phyloP scores from a whole-genome alignment of 2,329 filamentous ascomycete species.

The Cladosporium austrohemisphaericum region DNA sequence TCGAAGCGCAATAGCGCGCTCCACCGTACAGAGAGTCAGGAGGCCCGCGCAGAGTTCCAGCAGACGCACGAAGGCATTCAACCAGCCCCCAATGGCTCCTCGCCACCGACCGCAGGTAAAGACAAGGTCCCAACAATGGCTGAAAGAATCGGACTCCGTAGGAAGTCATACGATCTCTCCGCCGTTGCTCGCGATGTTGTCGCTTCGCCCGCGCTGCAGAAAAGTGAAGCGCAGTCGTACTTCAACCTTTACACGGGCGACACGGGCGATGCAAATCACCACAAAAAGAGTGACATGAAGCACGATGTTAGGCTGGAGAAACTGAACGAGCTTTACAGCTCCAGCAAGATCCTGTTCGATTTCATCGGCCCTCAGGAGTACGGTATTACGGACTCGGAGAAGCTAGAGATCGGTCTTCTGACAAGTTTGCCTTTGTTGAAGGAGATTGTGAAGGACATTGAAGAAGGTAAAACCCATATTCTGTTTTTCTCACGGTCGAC shows the following conservation, averaged over 20 bases:
- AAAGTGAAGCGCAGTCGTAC: constrained; percentile 60
- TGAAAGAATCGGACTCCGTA: constrained; percentile 51
- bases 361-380: constrained; percentile 99
- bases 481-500: background rate
- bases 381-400: constrained; percentile 90
- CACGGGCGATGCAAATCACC: constrained; percentile 45
- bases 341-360: constrained; percentile 93
- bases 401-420: constrained; percentile 94
- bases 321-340: constrained; percentile 84
- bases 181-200: constrained; percentile 15
- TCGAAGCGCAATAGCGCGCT: constrained; percentile 17
- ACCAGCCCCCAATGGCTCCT: constrained; percentile 13
- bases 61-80: constrained; percentile 29
- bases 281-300: constrained; percentile 63
- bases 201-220: constrained; percentile 22
- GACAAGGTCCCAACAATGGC: constrained; percentile 31
- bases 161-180: constrained; percentile 46
- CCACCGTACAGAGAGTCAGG: constrained; percentile 31
- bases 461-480: constrained; percentile 54
- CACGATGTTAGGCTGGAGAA: constrained; percentile 81
- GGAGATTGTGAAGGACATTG: constrained; percentile 93
- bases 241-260: constrained; percentile 86
- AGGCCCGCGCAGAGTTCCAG: constrained; percentile 30
- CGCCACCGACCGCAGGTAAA: constrained; percentile 6
- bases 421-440: constrained; percentile 91